Conservation (phyloP, 2,329 filamentous ascomycete species). For the Beauveria bassiana region DNA sequence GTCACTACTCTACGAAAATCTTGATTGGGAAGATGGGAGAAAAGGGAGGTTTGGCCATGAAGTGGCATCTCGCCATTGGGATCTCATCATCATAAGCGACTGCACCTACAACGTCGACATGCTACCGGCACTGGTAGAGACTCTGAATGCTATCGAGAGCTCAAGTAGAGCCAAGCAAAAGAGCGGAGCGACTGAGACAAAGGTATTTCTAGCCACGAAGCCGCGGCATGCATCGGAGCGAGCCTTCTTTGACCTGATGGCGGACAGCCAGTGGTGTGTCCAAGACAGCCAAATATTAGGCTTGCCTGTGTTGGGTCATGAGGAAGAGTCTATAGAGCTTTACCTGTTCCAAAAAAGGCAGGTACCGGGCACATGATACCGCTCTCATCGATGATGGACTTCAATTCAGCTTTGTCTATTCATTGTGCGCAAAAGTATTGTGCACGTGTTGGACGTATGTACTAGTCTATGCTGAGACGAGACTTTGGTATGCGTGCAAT, state of each 20-base stretch:
- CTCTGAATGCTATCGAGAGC: slow-evolving; percentile 40
- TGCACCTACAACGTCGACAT: slow-evolving; percentile 55
- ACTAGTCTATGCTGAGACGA: not conserved
- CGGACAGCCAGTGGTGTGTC: slow-evolving; percentile 36
- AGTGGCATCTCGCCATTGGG: slow-evolving; percentile 36
- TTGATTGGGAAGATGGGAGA: slow-evolving; percentile 49
- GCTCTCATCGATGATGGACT: not conserved
- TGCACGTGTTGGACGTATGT: not conserved
- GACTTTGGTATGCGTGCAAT: not conserved
- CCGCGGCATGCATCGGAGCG: slow-evolving; percentile 46
- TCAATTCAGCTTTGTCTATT: not conserved
- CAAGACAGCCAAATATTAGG: slow-evolving; percentile 33
- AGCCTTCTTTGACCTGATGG: slow-evolving; percentile 40
- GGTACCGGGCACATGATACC: not conserved
- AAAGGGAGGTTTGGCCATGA: slow-evolving; percentile 35
- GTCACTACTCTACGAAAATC: slow-evolving; percentile 38
- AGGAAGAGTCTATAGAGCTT: slow-evolving; percentile 41
- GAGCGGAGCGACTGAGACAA: slow-evolving; percentile 21
- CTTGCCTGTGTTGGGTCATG: slow-evolving; percentile 37
- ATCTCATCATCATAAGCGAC: slow-evolving; percentile 49
- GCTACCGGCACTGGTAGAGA: slow-evolving; percentile 45
- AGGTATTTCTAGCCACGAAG: slow-evolving; percentile 48
- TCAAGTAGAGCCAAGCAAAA: slow-evolving; percentile 22
- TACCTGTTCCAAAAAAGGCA: slow-evolving; percentile 40
- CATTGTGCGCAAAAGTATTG: not conserved